Evolutionary conservation across 1,284 basidiomycete species (phyloP), one percentile per base, ranked within the genome.

Genomic region (Gymnopus androsaceus): DNA sequence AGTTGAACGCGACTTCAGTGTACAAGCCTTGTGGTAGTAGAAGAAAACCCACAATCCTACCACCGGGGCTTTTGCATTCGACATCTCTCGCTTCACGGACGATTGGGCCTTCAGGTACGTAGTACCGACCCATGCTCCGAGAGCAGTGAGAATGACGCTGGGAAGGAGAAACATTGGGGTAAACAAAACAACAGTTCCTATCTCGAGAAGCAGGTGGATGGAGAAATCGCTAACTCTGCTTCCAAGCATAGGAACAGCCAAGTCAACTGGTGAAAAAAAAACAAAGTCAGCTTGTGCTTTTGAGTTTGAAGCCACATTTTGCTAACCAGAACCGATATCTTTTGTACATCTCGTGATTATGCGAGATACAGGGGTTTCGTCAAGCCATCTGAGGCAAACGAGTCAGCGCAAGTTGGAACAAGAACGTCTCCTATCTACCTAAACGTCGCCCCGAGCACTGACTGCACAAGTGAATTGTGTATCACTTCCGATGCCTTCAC

Each of bases 61-160:
- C 5, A 91, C 79, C 0, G 88, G 88, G 3, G 83, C 76, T 58
- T 78, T 80, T 7, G 84, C 81, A 67, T 88, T 88, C 37, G 80
- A 83, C 84, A 85, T 85, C 65, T 88, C 83, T n/a, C 85, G 78
- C 65, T 92, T 92, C 45, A 91, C 86, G 12, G 85, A 82, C 25
- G 92, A 73, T 67, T 92, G 90, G 15, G 85, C 84, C 63, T 83
- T 82, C 64, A 92, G 88, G 63, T 84, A 86, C 40, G 85, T 67
- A 49, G 73, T 75, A n/a, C 64, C 67, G 30, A 63, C 37, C 56
- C 54, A 62, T 12, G 38, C 49, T 9, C 66, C 67, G 7, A 63
- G 72, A 15, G 78, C 67, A 51, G 75, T 75, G 12, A 79, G 65
- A 11, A 70, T 46, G 19, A 78, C 44, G 23, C 72, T 69, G 8